A percentile compares a stretch with the other conserved stretches of the same genome.
These are phyloP conservation scores for Mycena rosella DNA, from an alignment of 768 basidiomycete species.

Conservation along the genomic window DNA sequence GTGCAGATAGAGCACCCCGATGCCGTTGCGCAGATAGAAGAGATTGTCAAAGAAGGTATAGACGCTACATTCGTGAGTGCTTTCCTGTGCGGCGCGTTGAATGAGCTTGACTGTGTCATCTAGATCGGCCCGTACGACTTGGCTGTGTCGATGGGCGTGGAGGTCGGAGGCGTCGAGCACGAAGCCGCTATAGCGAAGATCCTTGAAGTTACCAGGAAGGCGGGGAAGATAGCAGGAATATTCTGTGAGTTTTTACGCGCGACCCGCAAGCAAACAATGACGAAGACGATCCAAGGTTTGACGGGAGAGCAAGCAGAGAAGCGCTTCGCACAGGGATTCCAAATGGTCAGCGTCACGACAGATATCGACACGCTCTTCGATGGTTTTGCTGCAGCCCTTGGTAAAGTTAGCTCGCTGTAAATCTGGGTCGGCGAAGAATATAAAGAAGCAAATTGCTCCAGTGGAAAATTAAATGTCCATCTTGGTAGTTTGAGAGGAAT, in stretches of 20 bases:
- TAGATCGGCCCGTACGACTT: conserved; percentile 43
- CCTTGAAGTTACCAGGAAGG: conserved; percentile 37
- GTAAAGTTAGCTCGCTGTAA: conserved; percentile 25
- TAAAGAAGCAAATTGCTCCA: background rate
- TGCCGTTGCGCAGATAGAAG: conserved; percentile 40
- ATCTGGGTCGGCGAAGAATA: background rate
- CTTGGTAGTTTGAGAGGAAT: no score
- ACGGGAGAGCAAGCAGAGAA: conserved; percentile 43
- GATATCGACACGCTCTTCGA: conserved; percentile 42
- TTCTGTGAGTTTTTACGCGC: conserved; percentile 35
- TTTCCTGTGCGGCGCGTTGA: background rate
- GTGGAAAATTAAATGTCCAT: conserved; percentile 1
- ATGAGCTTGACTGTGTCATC: conserved; percentile 10
- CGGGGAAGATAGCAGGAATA: conserved; percentile 42
- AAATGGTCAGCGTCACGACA: conserved; percentile 45
- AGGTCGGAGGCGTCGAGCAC: conserved; percentile 38
- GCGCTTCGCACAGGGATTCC: conserved; percentile 43
- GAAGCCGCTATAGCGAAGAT: conserved; percentile 40
- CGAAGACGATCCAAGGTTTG: conserved; percentile 36
- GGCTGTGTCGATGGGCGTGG: conserved; percentile 42
- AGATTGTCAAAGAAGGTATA: conserved; percentile 41
- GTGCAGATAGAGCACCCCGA: conserved; percentile 44
- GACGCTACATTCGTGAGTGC: conserved; percentile 40
- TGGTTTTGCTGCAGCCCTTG: conserved; percentile 37
- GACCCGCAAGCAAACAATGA: conserved; percentile 41